Percentiles rank a stretch among this genome's conserved stretches.
phyloP scores from a whole-genome alignment of 371 early-diverging fungal genomes.

The Syncephalis fuscata region DNA sequence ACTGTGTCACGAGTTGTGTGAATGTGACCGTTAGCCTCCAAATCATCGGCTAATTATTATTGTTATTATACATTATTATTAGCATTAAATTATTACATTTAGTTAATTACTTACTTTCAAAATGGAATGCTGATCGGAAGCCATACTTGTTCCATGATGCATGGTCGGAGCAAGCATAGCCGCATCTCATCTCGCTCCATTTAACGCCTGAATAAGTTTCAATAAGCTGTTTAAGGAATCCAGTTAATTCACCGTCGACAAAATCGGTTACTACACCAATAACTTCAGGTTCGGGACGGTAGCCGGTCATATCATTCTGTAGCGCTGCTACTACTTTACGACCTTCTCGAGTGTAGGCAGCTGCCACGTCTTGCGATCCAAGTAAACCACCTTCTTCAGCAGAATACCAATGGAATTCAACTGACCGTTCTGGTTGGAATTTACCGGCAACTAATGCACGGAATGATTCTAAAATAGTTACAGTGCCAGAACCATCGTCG shows the following conservation, averaged over 20 bases:
- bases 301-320: constrained; percentile 77
- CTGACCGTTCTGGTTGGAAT: constrained; percentile 59
- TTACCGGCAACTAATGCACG: constrained; percentile 43
- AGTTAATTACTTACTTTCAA: constrained; percentile 36
- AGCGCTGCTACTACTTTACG: constrained; percentile 59
- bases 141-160: constrained; percentile 81
- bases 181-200: constrained; percentile 7
- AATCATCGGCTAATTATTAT: not conserved
- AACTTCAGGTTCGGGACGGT: constrained; percentile 35
- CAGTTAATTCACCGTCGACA: constrained; percentile 49
- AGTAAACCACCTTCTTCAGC: constrained; percentile 77
- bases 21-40: constrained; percentile 27
- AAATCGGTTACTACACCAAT: constrained; percentile 76
- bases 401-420: constrained; percentile 94
- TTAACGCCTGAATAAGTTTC: constrained; percentile 3
- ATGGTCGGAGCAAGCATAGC: constrained; percentile 50
- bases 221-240: constrained; percentile 17
- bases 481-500: constrained; percentile 83
- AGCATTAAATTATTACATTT: too few relatives aligned
- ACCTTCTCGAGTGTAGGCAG: constrained; percentile 32
- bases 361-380: constrained; percentile 79
- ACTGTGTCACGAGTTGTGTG: constrained; percentile 58
- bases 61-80: too few relatives aligned
- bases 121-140: constrained; percentile 70
- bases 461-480: constrained; percentile 77